These are phyloP conservation scores for Leccinum subgranulosum DNA, from an alignment of 768 basidiomycete species.

Conservation along the genomic window DNA sequence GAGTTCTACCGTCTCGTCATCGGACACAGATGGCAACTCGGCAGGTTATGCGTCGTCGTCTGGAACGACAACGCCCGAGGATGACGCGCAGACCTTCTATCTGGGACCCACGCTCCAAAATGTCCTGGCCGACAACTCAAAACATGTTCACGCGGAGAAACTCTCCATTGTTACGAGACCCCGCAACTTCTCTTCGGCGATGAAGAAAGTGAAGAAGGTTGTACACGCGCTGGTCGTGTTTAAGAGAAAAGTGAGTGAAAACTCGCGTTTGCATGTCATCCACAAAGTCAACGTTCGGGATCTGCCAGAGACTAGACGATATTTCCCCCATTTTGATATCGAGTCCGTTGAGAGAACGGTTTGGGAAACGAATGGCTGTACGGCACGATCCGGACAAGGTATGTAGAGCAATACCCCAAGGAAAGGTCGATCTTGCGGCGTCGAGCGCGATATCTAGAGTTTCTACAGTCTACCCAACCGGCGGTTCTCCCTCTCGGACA, in stretches of 20 bases:
- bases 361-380: conserved; percentile 28
- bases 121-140: conserved; percentile 6
- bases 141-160: neutral
- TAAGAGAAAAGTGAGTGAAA: conserved; percentile 23
- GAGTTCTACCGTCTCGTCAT: conserved; percentile 11
- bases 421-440: neutral
- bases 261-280: neutral
- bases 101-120: conserved; percentile 12
- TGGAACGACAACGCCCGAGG: conserved; percentile 32
- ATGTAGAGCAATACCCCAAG: conserved; percentile 1
- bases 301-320: conserved; percentile 21
- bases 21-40: conserved; percentile 24
- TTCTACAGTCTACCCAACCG: conserved; percentile 31
- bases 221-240: conserved; percentile 19
- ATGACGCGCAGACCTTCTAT: conserved; percentile 23
- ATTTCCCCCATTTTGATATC: conserved; percentile 21
- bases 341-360: conserved; percentile 29
- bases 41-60: conserved; percentile 26
- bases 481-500: conserved; percentile 29
- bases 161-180: conserved; percentile 9
- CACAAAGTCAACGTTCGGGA: neutral
- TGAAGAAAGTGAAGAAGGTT: conserved; percentile 24
- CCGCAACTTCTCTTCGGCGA: conserved; percentile 12
- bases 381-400: conserved; percentile 27
- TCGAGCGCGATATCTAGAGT: conserved; percentile 4